Conservation (phyloP, 83 land plant species). For the Diphasiastrum complanatum region DNA sequence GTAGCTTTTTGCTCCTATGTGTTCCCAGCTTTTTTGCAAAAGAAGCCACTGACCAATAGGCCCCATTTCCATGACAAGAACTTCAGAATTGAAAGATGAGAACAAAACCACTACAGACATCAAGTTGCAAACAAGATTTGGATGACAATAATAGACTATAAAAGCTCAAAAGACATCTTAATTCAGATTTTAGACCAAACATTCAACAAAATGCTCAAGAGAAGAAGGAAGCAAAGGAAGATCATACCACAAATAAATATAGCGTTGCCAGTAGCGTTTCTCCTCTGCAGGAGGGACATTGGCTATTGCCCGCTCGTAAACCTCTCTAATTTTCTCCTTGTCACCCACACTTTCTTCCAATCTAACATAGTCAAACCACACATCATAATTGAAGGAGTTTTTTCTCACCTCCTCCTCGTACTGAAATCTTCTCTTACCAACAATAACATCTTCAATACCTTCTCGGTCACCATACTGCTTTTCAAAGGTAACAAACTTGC, state of each 20-base stretch:
- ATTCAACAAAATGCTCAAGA: no score
- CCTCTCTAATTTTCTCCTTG: constrained; percentile 64
- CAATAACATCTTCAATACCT: constrained; percentile 89
- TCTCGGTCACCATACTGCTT: constrained; percentile 87
- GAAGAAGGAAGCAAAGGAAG: no score
- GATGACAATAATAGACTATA: no score
- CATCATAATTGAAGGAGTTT: constrained; percentile 75
- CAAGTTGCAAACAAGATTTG: no score
- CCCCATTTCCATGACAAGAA: no score
- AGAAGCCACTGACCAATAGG: no score
- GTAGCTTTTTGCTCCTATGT: no score
- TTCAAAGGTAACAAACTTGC: constrained; percentile 78
- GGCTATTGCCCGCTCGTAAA: constrained; percentile 89
- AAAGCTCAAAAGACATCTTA: no score
- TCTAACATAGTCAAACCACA: constrained; percentile 85
- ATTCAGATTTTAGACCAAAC: no score
- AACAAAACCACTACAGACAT: no score
- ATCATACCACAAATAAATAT: constrained; percentile 78
- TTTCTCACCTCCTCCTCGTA: constrained; percentile 91
- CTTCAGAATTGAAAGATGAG: no score
- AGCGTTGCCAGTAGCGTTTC: constrained; percentile 92
- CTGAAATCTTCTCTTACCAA: constrained; percentile 87
- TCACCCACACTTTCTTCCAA: constrained; percentile 82
- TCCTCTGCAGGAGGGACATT: constrained; percentile 96
- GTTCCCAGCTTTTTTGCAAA: no score